Conservation (phyloP, 2,329 filamentous ascomycete genomes). For the Bertia moriformis region DNA sequence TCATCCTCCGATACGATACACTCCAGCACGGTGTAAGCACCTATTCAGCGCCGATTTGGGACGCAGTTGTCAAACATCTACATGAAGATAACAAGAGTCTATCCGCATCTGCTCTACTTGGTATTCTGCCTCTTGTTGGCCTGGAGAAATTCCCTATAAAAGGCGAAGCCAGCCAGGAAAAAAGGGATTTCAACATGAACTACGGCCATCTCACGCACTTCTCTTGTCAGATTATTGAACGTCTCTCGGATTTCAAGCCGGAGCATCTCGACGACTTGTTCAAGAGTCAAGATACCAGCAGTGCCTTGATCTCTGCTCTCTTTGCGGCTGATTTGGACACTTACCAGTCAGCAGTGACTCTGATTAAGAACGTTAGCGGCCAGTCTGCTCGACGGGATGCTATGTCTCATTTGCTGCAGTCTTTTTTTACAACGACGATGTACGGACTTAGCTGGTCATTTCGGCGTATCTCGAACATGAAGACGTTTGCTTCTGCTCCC, state of each 20-base stretch:
- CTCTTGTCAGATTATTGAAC: constrained; percentile 62
- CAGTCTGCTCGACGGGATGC: constrained; percentile 39
- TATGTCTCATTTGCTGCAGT: constrained; percentile 41
- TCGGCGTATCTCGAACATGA: constrained; percentile 35
- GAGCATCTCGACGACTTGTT: constrained; percentile 58
- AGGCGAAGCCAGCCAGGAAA: constrained; percentile 34
- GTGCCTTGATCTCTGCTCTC: constrained; percentile 63
- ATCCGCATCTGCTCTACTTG: constrained; percentile 6
- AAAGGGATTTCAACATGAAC: constrained; percentile 63
- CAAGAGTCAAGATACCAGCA: constrained; percentile 50
- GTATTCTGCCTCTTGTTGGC: constrained; percentile 7
- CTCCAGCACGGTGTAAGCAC: constrained; percentile 5
- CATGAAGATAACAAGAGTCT: constrained; percentile 8
- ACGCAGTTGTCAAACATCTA: constrained; percentile 7
- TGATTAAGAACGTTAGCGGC: constrained; percentile 4
- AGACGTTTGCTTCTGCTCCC: constrained; percentile 42
- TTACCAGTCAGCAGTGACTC: constrained; percentile 43
- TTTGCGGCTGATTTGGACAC: constrained; percentile 69
- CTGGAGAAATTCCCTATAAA: constrained; percentile 6
- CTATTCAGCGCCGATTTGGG: constrained; percentile 7
- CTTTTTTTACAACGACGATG: constrained; percentile 39
- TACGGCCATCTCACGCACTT: constrained; percentile 46
- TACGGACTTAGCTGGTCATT: constrained; percentile 39
- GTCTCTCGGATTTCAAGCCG: constrained; percentile 62
- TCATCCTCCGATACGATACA: constrained; percentile 6